Percentiles rank a stretch among this genome's conserved stretches.
phyloP scores from a whole-genome alignment of 177 flowering plant genomes.

The Vitis hybrid region DNA sequence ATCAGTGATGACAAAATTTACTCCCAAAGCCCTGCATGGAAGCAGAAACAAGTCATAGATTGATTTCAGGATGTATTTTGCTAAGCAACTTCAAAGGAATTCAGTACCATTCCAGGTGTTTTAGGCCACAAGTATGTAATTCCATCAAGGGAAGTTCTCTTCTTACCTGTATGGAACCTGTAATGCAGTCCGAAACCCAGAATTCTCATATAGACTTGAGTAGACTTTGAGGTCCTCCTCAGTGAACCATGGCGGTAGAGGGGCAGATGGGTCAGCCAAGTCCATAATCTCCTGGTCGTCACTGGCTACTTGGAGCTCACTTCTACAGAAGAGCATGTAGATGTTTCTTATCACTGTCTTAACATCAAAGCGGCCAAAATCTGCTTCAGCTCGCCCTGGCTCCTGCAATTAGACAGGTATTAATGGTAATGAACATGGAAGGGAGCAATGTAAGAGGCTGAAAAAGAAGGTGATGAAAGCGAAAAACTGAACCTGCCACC shows the following conservation, averaged over 20 bases:
- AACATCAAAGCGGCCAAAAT: slow-evolving; percentile 33
- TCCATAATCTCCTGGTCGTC: slow-evolving; percentile 44
- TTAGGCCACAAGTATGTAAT: slow-evolving; percentile 26
- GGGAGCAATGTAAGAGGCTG: neutral
- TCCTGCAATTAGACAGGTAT: slow-evolving; percentile 10
- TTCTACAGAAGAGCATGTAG: slow-evolving; percentile 34
- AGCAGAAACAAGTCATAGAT: neutral
- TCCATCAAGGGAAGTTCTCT: neutral
- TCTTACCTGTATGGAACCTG: slow-evolving; percentile 39
- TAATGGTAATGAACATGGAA: neutral
- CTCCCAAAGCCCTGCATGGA: slow-evolving; percentile 21
- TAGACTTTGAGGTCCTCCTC: slow-evolving; percentile 35
- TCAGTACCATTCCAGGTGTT: slow-evolving; percentile 40
- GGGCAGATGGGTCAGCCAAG: slow-evolving; percentile 36
- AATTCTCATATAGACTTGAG: slow-evolving; percentile 31
- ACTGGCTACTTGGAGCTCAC: slow-evolving; percentile 30
- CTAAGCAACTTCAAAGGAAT: neutral
- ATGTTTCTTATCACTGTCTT: slow-evolving; percentile 38
- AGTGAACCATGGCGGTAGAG: slow-evolving; percentile 39
- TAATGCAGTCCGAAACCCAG: slow-evolving; percentile 35
- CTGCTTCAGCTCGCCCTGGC: slow-evolving; percentile 45
- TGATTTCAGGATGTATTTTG: neutral
- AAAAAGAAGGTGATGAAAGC: neutral
- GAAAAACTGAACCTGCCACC: slow-evolving; percentile 29
- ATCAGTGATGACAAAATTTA: slow-evolving; percentile 18